Evolutionary conservation across 257 asterid genomes (phyloP).

Genomic region (Orobanche coerulescens): DNA sequence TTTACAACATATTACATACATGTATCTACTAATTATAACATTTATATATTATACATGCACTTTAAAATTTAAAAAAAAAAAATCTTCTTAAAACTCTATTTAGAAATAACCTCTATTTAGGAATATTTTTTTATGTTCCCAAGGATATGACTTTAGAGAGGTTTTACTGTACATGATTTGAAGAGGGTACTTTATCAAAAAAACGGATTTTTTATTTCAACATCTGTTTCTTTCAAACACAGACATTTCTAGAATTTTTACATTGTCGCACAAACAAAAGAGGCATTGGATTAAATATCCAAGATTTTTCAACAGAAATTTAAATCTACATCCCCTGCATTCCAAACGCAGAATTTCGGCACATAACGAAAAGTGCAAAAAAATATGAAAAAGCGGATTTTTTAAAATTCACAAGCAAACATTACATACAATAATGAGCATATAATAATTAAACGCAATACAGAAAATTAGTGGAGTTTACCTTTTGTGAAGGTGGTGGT

Average conservation of each 20-base stretch:
- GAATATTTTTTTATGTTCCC: no score
- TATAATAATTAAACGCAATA: neutral
- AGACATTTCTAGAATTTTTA: neutral
- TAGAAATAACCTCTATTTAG: no score
- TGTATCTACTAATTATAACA: no score
- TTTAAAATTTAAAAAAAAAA: no score
- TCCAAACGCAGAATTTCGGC: neutral
- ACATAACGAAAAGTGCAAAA: neutral
- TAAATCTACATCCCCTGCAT: neutral
- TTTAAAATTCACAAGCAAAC: neutral
- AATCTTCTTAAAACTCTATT: no score
- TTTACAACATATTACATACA: no score
- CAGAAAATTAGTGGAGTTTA: constrained; percentile 1
- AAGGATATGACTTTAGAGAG: no score
- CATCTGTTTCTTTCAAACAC: neutral
- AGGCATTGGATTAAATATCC: neutral
- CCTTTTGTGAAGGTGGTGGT: constrained; percentile 59
- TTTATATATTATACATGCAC: no score
- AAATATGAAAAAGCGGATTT: neutral
- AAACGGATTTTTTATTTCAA: neutral
- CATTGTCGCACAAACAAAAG: neutral
- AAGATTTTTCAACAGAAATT: neutral
- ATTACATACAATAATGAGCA: neutral
- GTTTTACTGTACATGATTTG: constrained; percentile 1
- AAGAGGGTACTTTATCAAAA: neutral